Base-by-base conservation (phyloP, 169 alveolate genomes). In the Plasmodium reichenowi region DNA sequence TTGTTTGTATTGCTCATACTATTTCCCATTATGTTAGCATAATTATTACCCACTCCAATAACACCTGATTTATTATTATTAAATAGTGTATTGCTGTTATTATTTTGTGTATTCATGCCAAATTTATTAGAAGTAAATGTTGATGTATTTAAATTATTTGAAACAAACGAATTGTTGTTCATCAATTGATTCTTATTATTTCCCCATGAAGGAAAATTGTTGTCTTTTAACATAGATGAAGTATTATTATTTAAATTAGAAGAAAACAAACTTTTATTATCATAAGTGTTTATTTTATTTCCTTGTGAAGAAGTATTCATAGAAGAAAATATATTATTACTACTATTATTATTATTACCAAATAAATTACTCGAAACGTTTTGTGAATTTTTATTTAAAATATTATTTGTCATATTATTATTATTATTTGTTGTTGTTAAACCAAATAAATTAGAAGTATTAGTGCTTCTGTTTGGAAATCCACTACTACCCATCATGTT, bases 161-260 rank as follows among this genome's bases (percentile, higher is more conserved):
- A 32, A 2, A 60, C 13, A 80, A 54, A 52, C 43, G 43, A 68
- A 68, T 68, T 83, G 59, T 47, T 68, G 59, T 72, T 83, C 66
- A 15, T 56, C 12, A 67, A 8, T 68, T 67, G 72, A 17, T 83
- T 83, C 52, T 32, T 58, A 38, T 38, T 38, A 38, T 38, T 29
- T 32, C 58, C 22, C 9, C 85, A 1, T 0, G 83, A 29, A 54
- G 85, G 22, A 68, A 83, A 83, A 50, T 68, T 38, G 58, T 52
- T 47, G 54, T 56, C 63, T 3, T 50, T 83, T 24, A 54, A 38
- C 5, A 17, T 24, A 5, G 60, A 26, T 0, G 74, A 68, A 58
- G 4, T 32, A 58, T 52, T 43, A 6, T 32, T 47, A 50, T 62
- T 83, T 48, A 13, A 8, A 72, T 68, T 68, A 15, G 38, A 22